A percentile compares a stretch with the other conserved stretches of the same genome.
phyloP scores from a whole-genome alignment of 2,329 filamentous ascomycete species.

The Colletotrichum horii region DNA sequence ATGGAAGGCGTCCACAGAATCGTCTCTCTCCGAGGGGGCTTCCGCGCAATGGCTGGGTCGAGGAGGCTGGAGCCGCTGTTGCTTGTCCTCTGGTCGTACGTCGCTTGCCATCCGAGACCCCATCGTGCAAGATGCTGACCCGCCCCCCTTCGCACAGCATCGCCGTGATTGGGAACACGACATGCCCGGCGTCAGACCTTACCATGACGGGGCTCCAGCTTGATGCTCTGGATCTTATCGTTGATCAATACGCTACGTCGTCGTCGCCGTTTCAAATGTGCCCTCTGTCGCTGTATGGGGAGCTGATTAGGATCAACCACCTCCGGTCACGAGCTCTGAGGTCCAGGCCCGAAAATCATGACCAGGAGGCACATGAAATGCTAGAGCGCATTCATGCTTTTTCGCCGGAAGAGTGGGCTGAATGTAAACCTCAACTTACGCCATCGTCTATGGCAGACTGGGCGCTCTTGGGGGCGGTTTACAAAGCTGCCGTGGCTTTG shows the following conservation, averaged over 20 bases:
- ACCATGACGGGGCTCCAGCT: slow-evolving; percentile 26
- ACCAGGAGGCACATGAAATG: not conserved
- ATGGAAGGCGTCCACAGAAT: slow-evolving; percentile 35
- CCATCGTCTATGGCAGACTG: slow-evolving; percentile 29
- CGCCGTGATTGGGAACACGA: slow-evolving; percentile 39
- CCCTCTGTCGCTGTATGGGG: slow-evolving; percentile 33
- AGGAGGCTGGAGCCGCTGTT: slow-evolving; percentile 28
- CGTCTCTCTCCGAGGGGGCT: slow-evolving; percentile 36
- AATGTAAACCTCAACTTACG: slow-evolving; percentile 29
- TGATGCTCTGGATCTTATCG: slow-evolving; percentile 29
- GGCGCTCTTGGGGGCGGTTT: slow-evolving; percentile 27
- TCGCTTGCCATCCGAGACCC: not conserved
- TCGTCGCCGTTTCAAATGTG: slow-evolving; percentile 32
- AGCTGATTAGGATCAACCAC: slow-evolving; percentile 39
- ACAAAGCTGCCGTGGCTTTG: slow-evolving; percentile 33
- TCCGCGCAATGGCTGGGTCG: slow-evolving; percentile 19
- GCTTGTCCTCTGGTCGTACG: slow-evolving; percentile 30
- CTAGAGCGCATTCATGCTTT: slow-evolving; percentile 29
- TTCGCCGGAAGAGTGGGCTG: slow-evolving; percentile 33
- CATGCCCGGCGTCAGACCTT: slow-evolving; percentile 37
- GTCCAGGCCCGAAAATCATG: slow-evolving; percentile 13
- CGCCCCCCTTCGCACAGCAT: slow-evolving; percentile 26
- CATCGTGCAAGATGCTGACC: slow-evolving; percentile 9
- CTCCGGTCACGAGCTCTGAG: slow-evolving; percentile 31
- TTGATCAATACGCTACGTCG: slow-evolving; percentile 23